These are phyloP conservation scores for Ramalina intermedia DNA, from an alignment of 495 filamentous ascomycete genomes.

Conservation along the genomic window DNA sequence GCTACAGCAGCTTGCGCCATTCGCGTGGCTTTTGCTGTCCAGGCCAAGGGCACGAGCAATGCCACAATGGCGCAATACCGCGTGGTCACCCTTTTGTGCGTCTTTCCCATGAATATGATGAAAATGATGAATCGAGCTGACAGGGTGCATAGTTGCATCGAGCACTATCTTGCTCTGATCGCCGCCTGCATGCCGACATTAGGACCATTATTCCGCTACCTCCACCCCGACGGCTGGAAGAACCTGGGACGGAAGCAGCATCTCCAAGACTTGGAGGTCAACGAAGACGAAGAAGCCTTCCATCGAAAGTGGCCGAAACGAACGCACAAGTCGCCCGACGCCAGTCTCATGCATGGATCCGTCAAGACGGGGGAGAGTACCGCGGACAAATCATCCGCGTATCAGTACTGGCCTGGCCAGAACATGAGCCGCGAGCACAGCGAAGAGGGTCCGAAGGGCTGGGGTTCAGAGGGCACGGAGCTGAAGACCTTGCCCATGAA, in stretches of 20 bases:
- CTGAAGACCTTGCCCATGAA: no score
- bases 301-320: constrained; percentile 1
- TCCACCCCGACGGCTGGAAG: constrained; percentile 6
- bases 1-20: constrained; percentile 6
- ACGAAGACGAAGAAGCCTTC: not conserved
- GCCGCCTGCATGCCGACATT: constrained; percentile 12
- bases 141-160: constrained; percentile 2
- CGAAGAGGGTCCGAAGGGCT: no score
- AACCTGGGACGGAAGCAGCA: not conserved
- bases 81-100: constrained; percentile 7
- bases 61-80: constrained; percentile 9
- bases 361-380: no score
- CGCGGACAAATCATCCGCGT: no score
- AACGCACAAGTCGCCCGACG: not conserved
- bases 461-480: no score
- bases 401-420: no score
- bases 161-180: constrained; percentile 9
- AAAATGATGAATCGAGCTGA: not conserved
- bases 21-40: constrained; percentile 3
- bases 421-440: no score
- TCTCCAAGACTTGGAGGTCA: not conserved
- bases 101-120: not conserved
- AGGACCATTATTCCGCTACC: constrained; percentile 7
- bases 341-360: not conserved
- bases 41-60: constrained; percentile 5